Percentiles rank a stretch among this genome's conserved stretches.
Evolutionary conservation across 169 alveolate species (phyloP).

Genomic region (Plasmodium adleri): DNA sequence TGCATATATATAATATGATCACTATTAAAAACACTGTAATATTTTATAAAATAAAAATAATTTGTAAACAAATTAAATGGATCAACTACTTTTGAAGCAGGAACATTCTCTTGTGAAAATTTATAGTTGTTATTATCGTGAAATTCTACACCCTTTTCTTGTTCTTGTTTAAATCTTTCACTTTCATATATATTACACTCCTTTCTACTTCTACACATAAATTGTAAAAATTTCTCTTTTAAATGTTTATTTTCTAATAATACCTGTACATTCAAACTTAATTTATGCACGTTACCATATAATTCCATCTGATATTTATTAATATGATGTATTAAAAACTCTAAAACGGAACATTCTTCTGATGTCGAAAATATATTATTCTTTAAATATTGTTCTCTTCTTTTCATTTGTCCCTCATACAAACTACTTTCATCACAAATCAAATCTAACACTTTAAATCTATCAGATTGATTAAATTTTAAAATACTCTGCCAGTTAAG

Average conservation of each 20-base stretch:
- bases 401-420: conserved; percentile 22
- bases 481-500: conserved; percentile 47
- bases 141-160: neutral
- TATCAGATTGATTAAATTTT: conserved; percentile 19
- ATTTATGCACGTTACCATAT: conserved; percentile 4
- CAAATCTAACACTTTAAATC: conserved; percentile 48
- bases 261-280: conserved; percentile 38
- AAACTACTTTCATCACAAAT: conserved; percentile 18
- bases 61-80: conserved; percentile 17
- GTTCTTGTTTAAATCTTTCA: conserved; percentile 31
- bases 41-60: conserved; percentile 46
- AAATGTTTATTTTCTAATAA: conserved; percentile 15
- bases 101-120: neutral
- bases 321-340: conserved; percentile 41
- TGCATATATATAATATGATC: conserved; percentile 48
- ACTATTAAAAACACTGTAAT: conserved; percentile 33
- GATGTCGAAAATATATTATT: neutral
- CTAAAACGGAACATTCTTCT: conserved; percentile 46
- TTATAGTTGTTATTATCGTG: conserved; percentile 4
- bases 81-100: neutral
- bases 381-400: conserved; percentile 29
- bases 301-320: conserved; percentile 54
- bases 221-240: conserved; percentile 26
- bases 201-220: conserved; percentile 20
- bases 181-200: conserved; percentile 43